Evolutionary conservation across 306 rosid genomes (phyloP), one percentile per base, ranked within the genome.

Genomic region (Rubus parviflorus): DNA sequence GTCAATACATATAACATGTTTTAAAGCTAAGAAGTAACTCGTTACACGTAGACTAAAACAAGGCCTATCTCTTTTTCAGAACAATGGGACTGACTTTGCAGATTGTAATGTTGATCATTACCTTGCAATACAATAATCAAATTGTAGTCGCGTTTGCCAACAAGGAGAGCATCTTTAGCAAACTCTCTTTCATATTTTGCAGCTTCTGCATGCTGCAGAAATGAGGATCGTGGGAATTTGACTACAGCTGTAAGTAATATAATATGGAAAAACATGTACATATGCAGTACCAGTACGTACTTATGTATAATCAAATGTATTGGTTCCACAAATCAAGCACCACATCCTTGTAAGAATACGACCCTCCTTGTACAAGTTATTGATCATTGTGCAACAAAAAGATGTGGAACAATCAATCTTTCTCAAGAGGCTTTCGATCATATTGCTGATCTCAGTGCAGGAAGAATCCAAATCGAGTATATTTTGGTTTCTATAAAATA

Each of bases 401-500:
- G 53, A 0, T 41, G 66, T 2, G 25, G 42, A 41, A 15, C 16
- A 6, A 37, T 76, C 20, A 22, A 30, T 30, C 35, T 30, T 30
- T 76, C 45, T 38, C 37, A 45, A 22, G 67, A 67, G 8, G 66
- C 80, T 43, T 76, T 76, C 52, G 17, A 4, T 4, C 15, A 0
- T 2, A 53, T 76, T 67, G 67, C 74, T 20, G 11, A 41, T 38
- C 67, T 7, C 5, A 67, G n/a, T 20, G 74, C 56, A 20, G 80
- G 80, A 41, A 67, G 54, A 10, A 53, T 76, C 16, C 16, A 65
- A 42, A 22, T 76, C 14, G 53, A 76, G 22, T 52, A 15, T 51
- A 30, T 30, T 30, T 30, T 30, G 35, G 35, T 30, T 30, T 30
- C 35, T 30, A 30, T 30, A 30, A 30, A 1, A 30, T 30, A 30